phyloP scores from a whole-genome alignment of 495 filamentous ascomycete genomes.

The Evansstolkia leycettana region DNA sequence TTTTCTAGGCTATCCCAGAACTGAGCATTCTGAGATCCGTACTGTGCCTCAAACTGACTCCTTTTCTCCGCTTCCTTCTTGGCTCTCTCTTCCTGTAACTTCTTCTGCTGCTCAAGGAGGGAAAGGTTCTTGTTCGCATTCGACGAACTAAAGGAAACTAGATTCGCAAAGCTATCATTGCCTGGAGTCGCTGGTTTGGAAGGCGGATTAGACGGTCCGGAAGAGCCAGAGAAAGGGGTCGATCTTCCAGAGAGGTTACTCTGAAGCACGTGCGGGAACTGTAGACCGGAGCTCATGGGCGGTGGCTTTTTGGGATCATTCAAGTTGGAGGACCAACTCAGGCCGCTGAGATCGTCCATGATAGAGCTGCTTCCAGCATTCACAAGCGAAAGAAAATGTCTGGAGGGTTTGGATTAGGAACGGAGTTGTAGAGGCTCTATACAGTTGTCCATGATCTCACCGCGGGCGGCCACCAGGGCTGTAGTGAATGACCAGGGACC shows the following conservation, averaged over 20 bases:
- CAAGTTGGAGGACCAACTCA: slow-evolving; percentile 38
- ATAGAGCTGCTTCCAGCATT: slow-evolving; percentile 6
- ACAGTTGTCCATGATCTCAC: slow-evolving; percentile 8
- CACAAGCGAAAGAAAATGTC: slow-evolving; percentile 4
- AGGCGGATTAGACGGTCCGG: slow-evolving; percentile 34
- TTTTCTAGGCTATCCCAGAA: slow-evolving; percentile 58
- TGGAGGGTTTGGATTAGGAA: slow-evolving; percentile 13
- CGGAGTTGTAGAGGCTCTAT: slow-evolving; percentile 1
- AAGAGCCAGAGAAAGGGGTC: slow-evolving; percentile 50
- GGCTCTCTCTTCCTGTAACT: slow-evolving; percentile 62
- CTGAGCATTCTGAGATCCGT: slow-evolving; percentile 48
- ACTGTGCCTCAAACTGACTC: slow-evolving; percentile 58
- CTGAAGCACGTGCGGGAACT: slow-evolving; percentile 50
- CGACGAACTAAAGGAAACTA: slow-evolving; percentile 64
- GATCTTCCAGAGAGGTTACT: slow-evolving; percentile 53
- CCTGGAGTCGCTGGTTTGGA: slow-evolving; percentile 49
- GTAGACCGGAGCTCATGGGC: slow-evolving; percentile 37
- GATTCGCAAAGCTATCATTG: slow-evolving; percentile 78
- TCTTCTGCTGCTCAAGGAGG: slow-evolving; percentile 75
- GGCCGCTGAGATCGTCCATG: slow-evolving; percentile 48
- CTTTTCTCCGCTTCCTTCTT: slow-evolving; percentile 62
- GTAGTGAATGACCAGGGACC: neutral
- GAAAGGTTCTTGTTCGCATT: slow-evolving; percentile 57
- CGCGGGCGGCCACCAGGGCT: slow-evolving; percentile 1
- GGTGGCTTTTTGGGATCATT: slow-evolving; percentile 31